These are phyloP conservation scores for Trichoderma koningiopsis DNA, from an alignment of 2,329 filamentous ascomycete genomes.

Conservation along the genomic window DNA sequence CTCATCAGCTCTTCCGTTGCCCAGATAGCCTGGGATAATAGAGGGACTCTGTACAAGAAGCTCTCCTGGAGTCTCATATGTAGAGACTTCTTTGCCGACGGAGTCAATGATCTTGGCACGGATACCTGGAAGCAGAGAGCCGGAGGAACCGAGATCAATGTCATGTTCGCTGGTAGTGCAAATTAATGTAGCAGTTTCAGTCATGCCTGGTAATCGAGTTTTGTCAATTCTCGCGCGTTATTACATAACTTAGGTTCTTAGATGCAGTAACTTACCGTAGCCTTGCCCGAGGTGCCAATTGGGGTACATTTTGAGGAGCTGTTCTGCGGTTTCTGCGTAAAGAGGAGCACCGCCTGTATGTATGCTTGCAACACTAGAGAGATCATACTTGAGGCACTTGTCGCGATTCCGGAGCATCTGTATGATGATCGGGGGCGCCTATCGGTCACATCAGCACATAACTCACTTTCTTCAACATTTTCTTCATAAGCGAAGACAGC, in stretches of 20 bases:
- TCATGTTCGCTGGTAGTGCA: conserved; percentile 56
- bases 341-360: conserved; percentile 77
- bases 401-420: conserved; percentile 66
- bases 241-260: conserved; percentile 24
- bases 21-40: conserved; percentile 79
- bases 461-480: too few relatives aligned
- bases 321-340: conserved; percentile 66
- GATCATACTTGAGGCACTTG: conserved; percentile 64
- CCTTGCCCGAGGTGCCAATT: conserved; percentile 68
- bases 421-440: conserved; percentile 77
- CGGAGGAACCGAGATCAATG: conserved; percentile 68
- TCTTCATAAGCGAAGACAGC: too few relatives aligned
- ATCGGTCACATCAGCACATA: too few relatives aligned
- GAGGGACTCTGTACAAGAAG: conserved; percentile 76
- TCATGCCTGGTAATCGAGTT: conserved; percentile 45
- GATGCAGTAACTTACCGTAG: conserved; percentile 53
- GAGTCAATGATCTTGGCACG: conserved; percentile 65
- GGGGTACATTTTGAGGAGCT: conserved; percentile 63
- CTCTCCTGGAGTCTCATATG: conserved; percentile 74
- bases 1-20: conserved; percentile 80
- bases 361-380: conserved; percentile 63
- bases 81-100: conserved; percentile 69
- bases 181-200: conserved; percentile 69
- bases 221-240: too few relatives aligned
- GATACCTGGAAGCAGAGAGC: conserved; percentile 64